Base-by-base conservation (phyloP, 2,329 filamentous ascomycete species). In the Fusarium sp. region DNA sequence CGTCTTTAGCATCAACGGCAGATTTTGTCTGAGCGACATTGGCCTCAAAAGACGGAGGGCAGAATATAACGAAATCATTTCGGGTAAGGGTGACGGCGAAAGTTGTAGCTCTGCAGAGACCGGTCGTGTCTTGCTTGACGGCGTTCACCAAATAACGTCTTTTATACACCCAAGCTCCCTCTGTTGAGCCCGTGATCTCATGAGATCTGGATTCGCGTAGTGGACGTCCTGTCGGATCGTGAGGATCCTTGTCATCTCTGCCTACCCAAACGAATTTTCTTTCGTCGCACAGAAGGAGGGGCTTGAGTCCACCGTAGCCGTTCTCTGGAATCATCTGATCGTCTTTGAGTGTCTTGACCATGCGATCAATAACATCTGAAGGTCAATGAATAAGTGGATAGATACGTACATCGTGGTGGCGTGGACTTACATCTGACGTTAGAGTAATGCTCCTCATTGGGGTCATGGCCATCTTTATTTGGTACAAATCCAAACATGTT, bases 401-500 rank as follows among this genome's bases (percentile, higher is more conserved):
- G 5, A 11, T 10, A 4, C 1, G 5, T 30, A 2, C 5, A 4
- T 2, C 2, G 2, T 14, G 7, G 6, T 1, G 8, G 4, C 0
- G 18, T 6, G 0, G 1, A 57, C 58, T 57, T 33, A 60, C 58
- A 60, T 35, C 40, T 46, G 5, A 60, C 59, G 2, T 48, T 61
- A 0, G 59, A 58, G 17, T 40, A 61, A 48, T 61, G 52, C 26
- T 58, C 59, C 18, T 61, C 59, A 2, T 30, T 41, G 2, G 52
- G 52, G 6, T 58, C 52, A 17, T 59, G 42, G 1, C 59, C 59
- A 27, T 20, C 59, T 27, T 48, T 35, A n/a, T 33, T 61, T 2
- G 59, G 59, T 6, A 33, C 14, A n/a, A 61, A 61, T 7, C 59
- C 59, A 18, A 59, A 61, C 35, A 61, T 40, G 33, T 58, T 58